These are phyloP conservation scores for Lactarius hengduanensis DNA, from an alignment of 768 basidiomycete species.

Conservation along the genomic window DNA sequence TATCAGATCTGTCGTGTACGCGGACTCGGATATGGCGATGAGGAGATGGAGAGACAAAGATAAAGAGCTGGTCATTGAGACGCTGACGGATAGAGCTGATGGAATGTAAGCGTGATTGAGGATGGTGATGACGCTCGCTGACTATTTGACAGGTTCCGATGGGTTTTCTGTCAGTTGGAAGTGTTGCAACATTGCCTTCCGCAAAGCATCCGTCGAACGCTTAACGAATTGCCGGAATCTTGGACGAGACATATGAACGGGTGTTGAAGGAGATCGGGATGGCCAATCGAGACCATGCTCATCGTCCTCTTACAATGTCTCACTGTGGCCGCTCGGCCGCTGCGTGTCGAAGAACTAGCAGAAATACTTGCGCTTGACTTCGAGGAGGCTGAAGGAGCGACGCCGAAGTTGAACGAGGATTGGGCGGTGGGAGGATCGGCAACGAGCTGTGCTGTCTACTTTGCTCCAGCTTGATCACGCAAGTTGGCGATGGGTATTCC, in stretches of 20 bases:
- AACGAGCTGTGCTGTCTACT: not conserved
- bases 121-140: not conserved
- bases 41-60: no score
- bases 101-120: not conserved
- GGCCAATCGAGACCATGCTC: not conserved
- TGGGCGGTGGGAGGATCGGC: not conserved
- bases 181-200: not conserved
- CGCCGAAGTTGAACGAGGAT: not conserved
- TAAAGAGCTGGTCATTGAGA: no score
- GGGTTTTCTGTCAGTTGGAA: not conserved
- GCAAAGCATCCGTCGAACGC: not conserved
- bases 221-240: not conserved
- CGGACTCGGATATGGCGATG: no score
- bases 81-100: not conserved
- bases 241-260: not conserved
- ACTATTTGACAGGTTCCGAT: not conserved
- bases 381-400: not conserved
- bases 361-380: conserved; percentile 1
- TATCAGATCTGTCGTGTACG: no score
- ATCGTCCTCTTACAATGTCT: not conserved
- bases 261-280: not conserved
- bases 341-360: not conserved
- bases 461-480: not conserved
- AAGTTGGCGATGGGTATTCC: not conserved
- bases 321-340: not conserved